Evolutionary conservation across 139 green algal species (phyloP), one percentile per base, ranked within the genome.

Genomic region (Coelastrella sp.): DNA sequence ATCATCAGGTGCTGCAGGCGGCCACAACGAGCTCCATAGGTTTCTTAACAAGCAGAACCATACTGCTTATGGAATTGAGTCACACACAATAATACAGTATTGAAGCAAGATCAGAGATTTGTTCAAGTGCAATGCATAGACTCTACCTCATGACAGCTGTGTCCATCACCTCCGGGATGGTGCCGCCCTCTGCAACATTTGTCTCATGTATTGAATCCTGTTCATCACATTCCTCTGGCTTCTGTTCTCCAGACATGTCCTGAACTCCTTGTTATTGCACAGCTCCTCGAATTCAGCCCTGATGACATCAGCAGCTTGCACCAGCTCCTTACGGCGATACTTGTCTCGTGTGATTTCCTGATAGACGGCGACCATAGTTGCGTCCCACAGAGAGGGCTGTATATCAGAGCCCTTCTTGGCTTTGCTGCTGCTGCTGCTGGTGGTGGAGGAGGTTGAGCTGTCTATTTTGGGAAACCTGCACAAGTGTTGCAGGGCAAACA

Each of bases 301-400:
- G 41, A 77, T 60, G 9, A 6, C 40, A 48, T 53, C 21, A 19
- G 68, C 68, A 25, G 19, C 23, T 13, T 60, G 15, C 0, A 59
- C 19, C 0, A 60, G 27, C 38, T 77, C 38, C 1, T 59, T 53
- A 38, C 40, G 37, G 68, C 68, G 68, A 2, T 5, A 9, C 3
- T 60, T 77, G 66, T 75, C 25, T n/a, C 11, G n/a, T 25, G 57
- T 40, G 4, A 77, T 25, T 6, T 77, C 68, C 40, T 60, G 27
- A 6, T 23, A 59, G 19, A 77, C 68, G 35, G 68, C 68, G 6
- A 77, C 68, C 38, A 77, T 77, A 6, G 68, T 77, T 15, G 68
- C 68, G 23, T 77, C 68, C 40, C 40, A 77, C 19, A 77, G 38
- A 2, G 68, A 45, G 30, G 68, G 21, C 25, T 77, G 25, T 19